Base-by-base conservation (phyloP, 768 basidiomycete species). In the Tylopilus subfusipes region DNA sequence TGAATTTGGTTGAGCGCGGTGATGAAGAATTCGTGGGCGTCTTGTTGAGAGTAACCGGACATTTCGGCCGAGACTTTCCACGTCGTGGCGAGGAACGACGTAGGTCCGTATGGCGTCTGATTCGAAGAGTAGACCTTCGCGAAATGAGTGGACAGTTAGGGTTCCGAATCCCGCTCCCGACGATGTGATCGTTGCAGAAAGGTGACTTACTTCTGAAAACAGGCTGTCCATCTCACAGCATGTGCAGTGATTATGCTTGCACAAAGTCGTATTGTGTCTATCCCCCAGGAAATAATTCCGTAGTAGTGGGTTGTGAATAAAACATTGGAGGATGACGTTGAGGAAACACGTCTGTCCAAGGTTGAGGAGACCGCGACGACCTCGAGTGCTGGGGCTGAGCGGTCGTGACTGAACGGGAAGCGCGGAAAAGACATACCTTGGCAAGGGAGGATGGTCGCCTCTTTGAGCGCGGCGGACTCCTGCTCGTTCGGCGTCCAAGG, bases 321-420 rank as follows among this genome's bases (percentile, higher is more conserved):
- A 86, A 13, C 82, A 83, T 69, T 98, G 96, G 12, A 98, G 78
- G 21, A 97, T 84, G 48, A 88, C 93, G 59, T 93, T 96, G 62
- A 98, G 79, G 73, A 93, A 98, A 66, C 96, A 98, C 0, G 94
- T 98, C 68, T 93, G 87, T 2, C 93, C 92, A 0, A 96, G 82
- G 69, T 96, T 95, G 40, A 93, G 73, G 4, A 96, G 76, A 0
- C 93, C 93, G 53, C 90, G 78, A n/a, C 90, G 83, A 48, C 85
- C 91, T 91, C 5, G 39, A 40, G 49, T 42, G 25, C 34, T 31
- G 34, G 36, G n/a, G 38, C 21, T 62, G 24, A 53, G 53, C 31
- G 16, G 18, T 33, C 3, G 8, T 36, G 6, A 11, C 21, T 16
- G 5, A 16, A 33, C 36, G n/a, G 2, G 18, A 8, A 25, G 33